Base-by-base conservation (phyloP, 2,329 filamentous ascomycete species). In the Xylaria sp. region DNA sequence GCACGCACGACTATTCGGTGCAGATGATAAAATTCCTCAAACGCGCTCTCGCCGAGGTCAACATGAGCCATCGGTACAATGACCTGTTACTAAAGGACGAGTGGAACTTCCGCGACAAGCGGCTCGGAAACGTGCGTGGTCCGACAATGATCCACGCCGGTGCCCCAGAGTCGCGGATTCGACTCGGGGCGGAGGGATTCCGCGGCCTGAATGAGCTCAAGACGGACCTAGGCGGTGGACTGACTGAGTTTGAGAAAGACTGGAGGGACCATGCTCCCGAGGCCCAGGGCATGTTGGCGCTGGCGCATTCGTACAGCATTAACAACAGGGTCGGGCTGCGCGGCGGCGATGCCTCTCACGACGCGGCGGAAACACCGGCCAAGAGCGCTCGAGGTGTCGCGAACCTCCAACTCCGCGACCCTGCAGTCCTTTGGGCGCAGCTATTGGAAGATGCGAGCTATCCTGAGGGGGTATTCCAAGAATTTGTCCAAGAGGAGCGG, bases 131-230 rank as follows among this genome's bases (percentile, higher is more conserved):
- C 29, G 18, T 25, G 18, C 5, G 6, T 3, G 23, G 13, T 13
- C 65, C 69, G 35, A 59, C 25, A 1, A 68, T 66, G 37, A 42
- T 71, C 9, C 13, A n/a, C 5, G 51, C 65, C 13, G 60, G 64
- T 8, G 10, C 13, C 8, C 3, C 5, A 4, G 69, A 71, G 44
- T 13, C 16, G 2, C 1, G 0, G 0, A 50, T 10, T 27, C 68
- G 68, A 32, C 42, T 63, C 12, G 57, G 69, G 29, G 23, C 2
- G 1, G 1, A 27, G 0, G 40, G 25, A 1, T 23, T 16, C 12
- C 42, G 21, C 13, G 69, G 63, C 23, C 37, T 50, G 4, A 72
- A 72, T 10, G 60, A 69, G 21, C 53, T 71, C 48, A 72, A 72
- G 61, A 3, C 4, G 40, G 29, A 54, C 2, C 23, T 72, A 1